A percentile compares a stretch with the other conserved stretches of the same genome.
Conservation (phyloP, 345 rosid genomes). For the Gossypium mustelinum region DNA sequence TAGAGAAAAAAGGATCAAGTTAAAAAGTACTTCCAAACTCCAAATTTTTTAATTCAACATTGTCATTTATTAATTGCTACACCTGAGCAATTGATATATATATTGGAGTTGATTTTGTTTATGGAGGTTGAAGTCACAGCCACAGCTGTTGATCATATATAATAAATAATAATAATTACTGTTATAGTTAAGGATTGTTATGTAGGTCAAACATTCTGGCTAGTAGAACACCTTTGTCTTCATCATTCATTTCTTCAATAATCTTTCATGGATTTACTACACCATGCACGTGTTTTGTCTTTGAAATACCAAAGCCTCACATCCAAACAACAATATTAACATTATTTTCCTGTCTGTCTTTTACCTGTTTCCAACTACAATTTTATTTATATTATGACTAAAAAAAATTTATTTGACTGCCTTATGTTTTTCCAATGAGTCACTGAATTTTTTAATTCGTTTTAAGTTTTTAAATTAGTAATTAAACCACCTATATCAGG, state of each 20-base stretch:
- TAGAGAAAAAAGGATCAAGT: neutral
- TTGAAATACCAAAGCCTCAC: conserved; percentile 4
- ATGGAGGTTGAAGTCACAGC: neutral
- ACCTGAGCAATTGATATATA: neutral
- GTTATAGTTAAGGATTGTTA: neutral
- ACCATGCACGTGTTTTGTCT: conserved; percentile 10
- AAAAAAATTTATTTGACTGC: neutral
- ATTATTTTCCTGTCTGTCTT: neutral
- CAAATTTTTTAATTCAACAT: neutral
- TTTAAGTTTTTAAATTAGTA: neutral
- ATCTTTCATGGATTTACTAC: conserved; percentile 13
- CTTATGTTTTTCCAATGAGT: neutral
- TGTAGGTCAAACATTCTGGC: conserved; percentile 12
- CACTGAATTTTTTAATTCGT: neutral
- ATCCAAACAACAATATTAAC: neutral
- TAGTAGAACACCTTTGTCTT: neutral
- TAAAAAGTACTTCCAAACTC: neutral
- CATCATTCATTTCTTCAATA: neutral
- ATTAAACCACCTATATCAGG: neutral
- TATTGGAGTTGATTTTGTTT: neutral
- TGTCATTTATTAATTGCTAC: neutral
- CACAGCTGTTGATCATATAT: neutral
- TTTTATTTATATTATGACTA: neutral
- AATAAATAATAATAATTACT: neutral
- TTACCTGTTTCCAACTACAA: neutral